These are phyloP conservation scores for Dipodascus albidus DNA, from an alignment of 805 yeast genomes.

Conservation along the genomic window DNA sequence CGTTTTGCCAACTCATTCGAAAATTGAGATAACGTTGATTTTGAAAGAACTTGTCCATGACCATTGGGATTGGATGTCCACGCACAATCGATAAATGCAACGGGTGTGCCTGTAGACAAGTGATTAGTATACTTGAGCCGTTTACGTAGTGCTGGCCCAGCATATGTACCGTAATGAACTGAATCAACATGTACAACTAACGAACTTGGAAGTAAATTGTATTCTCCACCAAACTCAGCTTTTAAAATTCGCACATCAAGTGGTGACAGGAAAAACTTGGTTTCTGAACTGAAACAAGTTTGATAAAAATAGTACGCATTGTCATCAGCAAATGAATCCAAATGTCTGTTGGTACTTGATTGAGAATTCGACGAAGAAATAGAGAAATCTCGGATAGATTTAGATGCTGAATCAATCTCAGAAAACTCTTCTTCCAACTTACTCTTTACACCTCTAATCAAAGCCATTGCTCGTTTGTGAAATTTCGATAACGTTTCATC, in stretches of 20 bases:
- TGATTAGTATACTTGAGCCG: conserved; percentile 68
- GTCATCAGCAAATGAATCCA: conserved; percentile 24
- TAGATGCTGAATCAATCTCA: conserved; percentile 7
- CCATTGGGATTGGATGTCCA: conserved; percentile 41
- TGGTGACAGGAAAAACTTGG: conserved; percentile 59
- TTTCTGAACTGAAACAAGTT: conserved; percentile 56
- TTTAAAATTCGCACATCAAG: conserved; percentile 69
- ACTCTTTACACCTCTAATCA: conserved; percentile 1
- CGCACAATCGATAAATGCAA: conserved; percentile 76
- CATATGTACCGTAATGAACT: conserved; percentile 51
- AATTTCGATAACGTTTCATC: conserved; percentile 7
- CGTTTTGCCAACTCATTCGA: neutral
- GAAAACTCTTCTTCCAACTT: neutral
- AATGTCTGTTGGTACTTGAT: neutral
- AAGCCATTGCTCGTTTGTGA: conserved; percentile 7
- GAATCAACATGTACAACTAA: conserved; percentile 56
- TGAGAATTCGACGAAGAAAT: neutral
- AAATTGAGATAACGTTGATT: neutral
- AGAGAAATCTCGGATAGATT: conserved; percentile 9
- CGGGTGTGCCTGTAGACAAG: conserved; percentile 72
- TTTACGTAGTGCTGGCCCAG: conserved; percentile 46
- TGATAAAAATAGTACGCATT: conserved; percentile 65
- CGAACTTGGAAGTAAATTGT: conserved; percentile 55
- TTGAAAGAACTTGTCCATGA: neutral
- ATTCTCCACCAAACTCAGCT: conserved; percentile 43